Evolutionary conservation across 2,329 filamentous ascomycete species (phyloP), one percentile per base, ranked within the genome.

Genomic region (Endoconidiophora laricicola): DNA sequence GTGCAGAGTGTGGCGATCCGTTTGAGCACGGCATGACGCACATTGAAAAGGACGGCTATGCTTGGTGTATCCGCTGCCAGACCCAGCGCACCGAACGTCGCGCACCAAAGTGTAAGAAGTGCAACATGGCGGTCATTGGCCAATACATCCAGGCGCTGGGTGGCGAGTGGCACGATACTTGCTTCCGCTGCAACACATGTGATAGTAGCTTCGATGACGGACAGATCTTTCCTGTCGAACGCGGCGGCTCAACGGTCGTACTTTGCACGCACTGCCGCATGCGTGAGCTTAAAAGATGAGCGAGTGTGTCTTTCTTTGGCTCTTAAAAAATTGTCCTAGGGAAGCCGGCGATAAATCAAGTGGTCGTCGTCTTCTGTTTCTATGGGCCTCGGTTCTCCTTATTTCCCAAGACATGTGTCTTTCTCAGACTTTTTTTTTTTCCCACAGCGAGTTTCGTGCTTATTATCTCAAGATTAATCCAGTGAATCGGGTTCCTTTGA

Each of bases 41-140:
- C 59, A 80, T 98, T 50, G 91, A 98, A 63, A 94, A 94, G 66
- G 90, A 96, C 57, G 90, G 90, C 7, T 96, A 94, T 64, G 91
- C 91, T 4, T 98, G 91, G 88, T 98, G 91, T 65, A 77, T 96
- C 44, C 75, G 75, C 20, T 98, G 91, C 62, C 90, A 96, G 68
- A 93, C 88, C 12, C 85, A 87, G 61, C 79, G 91, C 33, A 95
- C 87, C 10, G 86, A 93, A 64, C 76, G 90, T 23, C 85, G 84
- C 48, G 85, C 83, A 10, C 83, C 86, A 43, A 93, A 94, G 65
- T 98, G 91, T 65, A 76, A 78, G 57, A 86, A 81, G 59, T 98
- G 91, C 66, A 79, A 78, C 58, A 78, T 75, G 59, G 83, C 87
- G 6, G 87, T 96, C 49, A 79, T 91, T 47, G 90, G 94, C 46